Evolutionary conservation across 352 stramenopile species (phyloP), one percentile per base, ranked within the genome.

Genomic region (Phytophthora sp.): DNA sequence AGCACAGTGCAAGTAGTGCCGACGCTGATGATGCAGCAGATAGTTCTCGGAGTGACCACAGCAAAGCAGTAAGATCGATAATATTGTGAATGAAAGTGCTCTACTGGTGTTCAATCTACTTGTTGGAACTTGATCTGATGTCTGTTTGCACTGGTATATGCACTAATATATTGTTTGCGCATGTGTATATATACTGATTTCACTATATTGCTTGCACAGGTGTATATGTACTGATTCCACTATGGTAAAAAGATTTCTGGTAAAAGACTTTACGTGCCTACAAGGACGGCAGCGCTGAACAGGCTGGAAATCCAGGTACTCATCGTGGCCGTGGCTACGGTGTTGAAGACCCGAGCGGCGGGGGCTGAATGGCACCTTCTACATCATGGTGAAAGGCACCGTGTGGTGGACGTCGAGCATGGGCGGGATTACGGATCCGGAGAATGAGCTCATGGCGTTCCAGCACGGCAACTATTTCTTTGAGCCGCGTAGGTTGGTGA

Each of bases 401-500:
- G 91, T 99, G 23, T 73, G 76, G n/a, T 94, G 86, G 76, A 92
- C 84, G 24, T 86, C 84, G 16, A 66, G 79, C 8, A 61, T 71
- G 9, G 57, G 76, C 8, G 70, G 67, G 16, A 61, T 4, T 76
- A 88, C 1, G 79, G 73, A 15, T 57, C 64, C 2, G 86, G 93
- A 44, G n/a, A 93, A 91, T 47, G 81, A 91, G 42, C 78, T 93
- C 53, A 91, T 92, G 83, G 86, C 74, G 36, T 75, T 94, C 18
- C 74, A 86, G 46, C 83, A 81, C 1, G 89, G 89, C 39, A 91
- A 91, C 55, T 94, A 95, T 81, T 96, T 99, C 24, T 97, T 99
- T 47, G 96, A 99, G 67, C 85, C 16, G 91, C 99, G 5, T 96
- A 99, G 60, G 97, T 97, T 35, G 97, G 97, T 39, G 97, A 99